Base-by-base conservation (phyloP, 192 early-diverging fungal genomes). In the Dispira parvispora region DNA sequence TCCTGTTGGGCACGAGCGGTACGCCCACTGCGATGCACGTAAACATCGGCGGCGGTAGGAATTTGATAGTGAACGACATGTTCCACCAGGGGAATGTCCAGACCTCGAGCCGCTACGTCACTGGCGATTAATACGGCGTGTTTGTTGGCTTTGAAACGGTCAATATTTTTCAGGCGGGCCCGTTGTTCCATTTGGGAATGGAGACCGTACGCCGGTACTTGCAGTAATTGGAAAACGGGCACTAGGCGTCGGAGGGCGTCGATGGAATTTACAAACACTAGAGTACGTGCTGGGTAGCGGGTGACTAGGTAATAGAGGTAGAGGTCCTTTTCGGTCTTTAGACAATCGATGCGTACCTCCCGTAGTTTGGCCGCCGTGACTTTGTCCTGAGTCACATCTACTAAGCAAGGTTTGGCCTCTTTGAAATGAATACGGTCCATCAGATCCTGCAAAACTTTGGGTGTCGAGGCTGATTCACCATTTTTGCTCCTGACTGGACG, bases 111-210 rank as follows among this genome's bases (percentile, higher is more conserved):
- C 3, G 95, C 95, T 25, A 98, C 95, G 72, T 98, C 95, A 28
- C 85, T 88, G n/a, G 93, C 89, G 45, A 98, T 81, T 65, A 98
- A 76, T 0, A 98, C 83, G 0, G 88, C 86, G 55, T 81, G 78
- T 4, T 72, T 55, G 20, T 83, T 80, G 10, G 81, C 74, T 46
- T 83, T 84, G 76, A 96, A 93, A 67, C 88, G 64, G 49, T 98
- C 95, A 50, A 98, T 71, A 70, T 88, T 92, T 72, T 93, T 94
- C 42, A 98, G 78, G 21, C 95, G 82, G 73, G 94, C 91, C 20
- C 87, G 80, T 75, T 96, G 92, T 72, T 98, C 91, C 89, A 98
- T 91, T 72, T 96, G 88, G 8, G 91, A 90, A 64, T 98, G 95
- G 27, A 98, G 76, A 0, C 84, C 86, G 67, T 92, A 75, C 9